Percentiles rank a stretch among this genome's conserved stretches.
Evolutionary conservation across 257 asterid genomes (phyloP).

Genomic region (Paraleonurus japonicus): DNA sequence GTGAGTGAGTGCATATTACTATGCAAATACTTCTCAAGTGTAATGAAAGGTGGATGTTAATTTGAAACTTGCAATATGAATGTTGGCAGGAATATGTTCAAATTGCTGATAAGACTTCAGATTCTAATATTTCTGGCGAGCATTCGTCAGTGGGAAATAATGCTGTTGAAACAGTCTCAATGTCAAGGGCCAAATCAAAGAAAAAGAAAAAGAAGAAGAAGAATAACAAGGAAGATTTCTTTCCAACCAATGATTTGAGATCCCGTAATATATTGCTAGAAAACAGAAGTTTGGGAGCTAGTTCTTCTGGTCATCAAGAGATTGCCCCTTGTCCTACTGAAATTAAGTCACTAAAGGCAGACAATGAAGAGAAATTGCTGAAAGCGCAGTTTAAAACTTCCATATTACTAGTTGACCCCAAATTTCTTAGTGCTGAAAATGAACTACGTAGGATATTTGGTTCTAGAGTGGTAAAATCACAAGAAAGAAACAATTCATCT

Average conservation of each 20-base stretch:
- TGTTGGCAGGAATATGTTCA: slow-evolving; percentile 46
- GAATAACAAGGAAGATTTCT: slow-evolving; percentile 51
- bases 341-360: slow-evolving; percentile 32
- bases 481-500: slow-evolving; percentile 55
- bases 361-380: slow-evolving; percentile 31
- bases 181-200: slow-evolving; percentile 51
- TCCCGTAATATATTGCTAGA: slow-evolving; percentile 40
- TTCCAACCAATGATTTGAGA: slow-evolving; percentile 27
- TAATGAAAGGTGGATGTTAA: slow-evolving; percentile 13
- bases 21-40: background rate
- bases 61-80: slow-evolving; percentile 17
- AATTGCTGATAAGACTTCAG: slow-evolving; percentile 33
- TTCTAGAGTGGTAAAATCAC: slow-evolving; percentile 75
- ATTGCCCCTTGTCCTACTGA: slow-evolving; percentile 32
- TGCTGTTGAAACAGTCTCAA: slow-evolving; percentile 24
- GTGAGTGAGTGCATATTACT: background rate
- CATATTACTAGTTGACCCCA: slow-evolving; percentile 73
- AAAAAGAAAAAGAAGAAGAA: slow-evolving; percentile 55
- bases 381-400: slow-evolving; percentile 43
- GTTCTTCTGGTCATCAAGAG: slow-evolving; percentile 43
- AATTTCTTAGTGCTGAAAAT: slow-evolving; percentile 81
- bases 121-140: slow-evolving; percentile 23
- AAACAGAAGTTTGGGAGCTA: slow-evolving; percentile 45
- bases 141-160: slow-evolving; percentile 32
- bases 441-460: slow-evolving; percentile 94